Evolutionary conservation across 2,329 filamentous ascomycete species (phyloP).

Genomic region (Exophiala phaeomuriformis): DNA sequence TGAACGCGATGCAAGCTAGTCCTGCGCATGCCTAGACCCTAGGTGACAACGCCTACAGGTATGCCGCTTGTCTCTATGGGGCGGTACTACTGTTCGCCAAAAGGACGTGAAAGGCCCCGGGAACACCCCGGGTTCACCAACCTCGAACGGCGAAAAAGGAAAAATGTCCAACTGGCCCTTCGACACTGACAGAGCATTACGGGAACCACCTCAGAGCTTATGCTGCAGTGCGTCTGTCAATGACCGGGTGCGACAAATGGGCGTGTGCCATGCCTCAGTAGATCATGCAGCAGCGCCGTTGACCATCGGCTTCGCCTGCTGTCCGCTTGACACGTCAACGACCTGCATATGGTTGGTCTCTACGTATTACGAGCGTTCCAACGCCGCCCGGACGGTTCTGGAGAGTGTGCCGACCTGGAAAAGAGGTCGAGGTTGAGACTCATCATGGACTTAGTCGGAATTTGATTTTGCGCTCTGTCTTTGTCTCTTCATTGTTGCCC

Average conservation of each 20-base stretch:
- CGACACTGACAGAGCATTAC: constrained; percentile 17
- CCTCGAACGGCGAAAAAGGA: background rate
- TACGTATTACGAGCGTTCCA: constrained; percentile 18
- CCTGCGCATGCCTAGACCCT: constrained; percentile 7
- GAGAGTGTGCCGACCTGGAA: no score
- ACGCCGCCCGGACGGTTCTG: constrained; percentile 2
- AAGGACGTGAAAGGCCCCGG: background rate
- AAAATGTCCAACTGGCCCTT: constrained; percentile 3
- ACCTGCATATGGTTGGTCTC: constrained; percentile 21
- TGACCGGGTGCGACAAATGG: constrained; percentile 17
- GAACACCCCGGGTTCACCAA: background rate
- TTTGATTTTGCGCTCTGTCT: background rate
- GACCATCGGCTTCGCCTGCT: constrained; percentile 17
- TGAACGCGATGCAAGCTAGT: constrained; percentile 2
- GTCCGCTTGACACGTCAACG: constrained; percentile 27
- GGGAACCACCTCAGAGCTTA: constrained; percentile 15
- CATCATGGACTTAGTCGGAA: constrained; percentile 1
- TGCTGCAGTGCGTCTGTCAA: constrained; percentile 14
- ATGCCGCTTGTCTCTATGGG: constrained; percentile 9
- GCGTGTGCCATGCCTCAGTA: constrained; percentile 11
- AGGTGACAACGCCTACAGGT: constrained; percentile 21
- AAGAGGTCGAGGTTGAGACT: background rate
- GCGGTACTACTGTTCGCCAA: background rate
- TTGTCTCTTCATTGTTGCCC: constrained; percentile 3
- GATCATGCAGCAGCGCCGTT: constrained; percentile 17